Evolutionary conservation across 495 filamentous ascomycete species (phyloP).

Genomic region (Penicillium steckii): DNA sequence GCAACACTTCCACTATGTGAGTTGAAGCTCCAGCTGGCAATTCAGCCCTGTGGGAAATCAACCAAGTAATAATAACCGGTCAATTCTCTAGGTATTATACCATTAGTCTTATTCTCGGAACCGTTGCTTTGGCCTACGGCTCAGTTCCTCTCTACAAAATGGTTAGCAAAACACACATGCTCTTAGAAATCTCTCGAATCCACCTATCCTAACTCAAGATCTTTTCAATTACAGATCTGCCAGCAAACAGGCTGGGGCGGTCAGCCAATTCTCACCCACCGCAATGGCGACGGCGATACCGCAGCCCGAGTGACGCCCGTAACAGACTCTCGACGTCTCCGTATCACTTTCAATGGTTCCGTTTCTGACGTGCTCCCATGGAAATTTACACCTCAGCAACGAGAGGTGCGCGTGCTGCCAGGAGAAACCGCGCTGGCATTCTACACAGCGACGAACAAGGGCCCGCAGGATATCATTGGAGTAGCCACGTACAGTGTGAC

Average conservation of each 20-base stretch:
- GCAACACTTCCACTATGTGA: slow-evolving; percentile 47
- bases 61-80: background rate
- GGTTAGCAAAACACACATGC: slow-evolving; percentile 44
- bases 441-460: slow-evolving; percentile 93
- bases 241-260: slow-evolving; percentile 95
- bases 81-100: slow-evolving; percentile 83
- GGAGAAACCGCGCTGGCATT: slow-evolving; percentile 98
- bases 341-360: slow-evolving; percentile 93
- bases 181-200: background rate
- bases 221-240: slow-evolving; percentile 66
- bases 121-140: slow-evolving; percentile 89
- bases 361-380: slow-evolving; percentile 94
- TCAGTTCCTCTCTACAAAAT: slow-evolving; percentile 98
- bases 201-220: background rate
- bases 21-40: background rate
- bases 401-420: slow-evolving; percentile 91
- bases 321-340: slow-evolving; percentile 77
- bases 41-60: no score
- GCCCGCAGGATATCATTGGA: slow-evolving; percentile 89
- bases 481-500: slow-evolving; percentile 98
- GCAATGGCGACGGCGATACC: slow-evolving; percentile 59
- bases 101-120: slow-evolving; percentile 82
- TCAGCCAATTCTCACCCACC: slow-evolving; percentile 84
- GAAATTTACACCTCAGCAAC: slow-evolving; percentile 96
- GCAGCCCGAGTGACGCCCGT: slow-evolving; percentile 74